Evolutionary conservation across 1,139 yeast species (phyloP), one percentile per base, ranked within the genome.

Genomic region (Candida sanyaensis): DNA sequence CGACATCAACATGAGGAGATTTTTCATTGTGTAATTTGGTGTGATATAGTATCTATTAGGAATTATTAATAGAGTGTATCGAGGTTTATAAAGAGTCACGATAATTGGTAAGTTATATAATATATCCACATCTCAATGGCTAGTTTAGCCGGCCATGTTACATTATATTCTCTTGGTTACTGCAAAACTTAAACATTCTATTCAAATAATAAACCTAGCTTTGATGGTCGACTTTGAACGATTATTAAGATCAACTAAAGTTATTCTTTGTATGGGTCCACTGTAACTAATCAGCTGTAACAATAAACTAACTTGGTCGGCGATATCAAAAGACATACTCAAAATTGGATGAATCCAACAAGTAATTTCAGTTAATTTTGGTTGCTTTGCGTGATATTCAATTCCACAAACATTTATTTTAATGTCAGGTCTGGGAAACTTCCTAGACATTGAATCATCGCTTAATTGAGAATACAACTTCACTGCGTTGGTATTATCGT

Each of bases 311-410:
- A 45, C 52, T 46, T 51, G 54, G 21, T 42, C 37, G 13, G 44
- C 29, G 12, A 52, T 52, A 37, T 46, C 46, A 43, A 52, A 52
- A 2, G 55, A 51, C 51, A 51, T 51, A 32, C 45, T 48, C 32
- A 47, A 41, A 23, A 48, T 40, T 12, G 55, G 55, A 34, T 52
- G 54, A 29, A 52, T 50, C 55, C 55, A 52, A 7, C 51, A 29
- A 7, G 43, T 43, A 3, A 52, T 34, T 44, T 50, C 53, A 9
- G 44, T 42, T 6, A 40, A 24, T 12, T 42, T 23, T 10, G 27
- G 33, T 8, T 21, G 12, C 17, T 42, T 45, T 13, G 29, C 13
- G 6, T 39, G 37, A 37, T 43, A 46, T 8, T 49, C 37, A 36
- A 49, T 13, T 5, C 54, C 55, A 44, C 52, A 51, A 2, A 52